These are phyloP conservation scores for Sphaerulina musiva DNA, from an alignment of 2,329 filamentous ascomycete genomes.

Conservation along the genomic window DNA sequence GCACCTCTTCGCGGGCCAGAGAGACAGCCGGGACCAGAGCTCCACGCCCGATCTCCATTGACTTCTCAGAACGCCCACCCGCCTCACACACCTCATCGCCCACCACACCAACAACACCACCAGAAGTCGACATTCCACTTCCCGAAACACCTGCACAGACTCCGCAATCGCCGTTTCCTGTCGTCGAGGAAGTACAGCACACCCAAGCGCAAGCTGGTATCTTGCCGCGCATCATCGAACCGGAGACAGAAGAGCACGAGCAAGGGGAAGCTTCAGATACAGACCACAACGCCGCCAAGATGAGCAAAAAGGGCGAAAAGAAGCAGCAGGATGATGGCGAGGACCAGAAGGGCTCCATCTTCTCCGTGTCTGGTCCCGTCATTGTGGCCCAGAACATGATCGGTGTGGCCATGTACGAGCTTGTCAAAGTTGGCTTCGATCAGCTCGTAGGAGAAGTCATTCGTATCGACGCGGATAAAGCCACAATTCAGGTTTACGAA, in stretches of 20 bases:
- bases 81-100: slow-evolving; percentile 12
- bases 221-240: slow-evolving; percentile 7
- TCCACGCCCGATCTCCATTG: slow-evolving; percentile 7
- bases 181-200: slow-evolving; percentile 5
- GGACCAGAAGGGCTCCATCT: slow-evolving; percentile 58
- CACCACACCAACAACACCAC: slow-evolving; percentile 13
- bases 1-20: slow-evolving; percentile 34
- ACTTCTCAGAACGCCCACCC: slow-evolving; percentile 11
- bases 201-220: slow-evolving; percentile 13
- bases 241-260: slow-evolving; percentile 16
- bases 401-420: slow-evolving; percentile 98
- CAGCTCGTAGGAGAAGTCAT: slow-evolving; percentile 95
- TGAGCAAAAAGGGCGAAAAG: slow-evolving; percentile 32
- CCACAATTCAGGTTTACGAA: slow-evolving; percentile 97
- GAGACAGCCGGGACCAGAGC: neutral
- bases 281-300: slow-evolving; percentile 26
- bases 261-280: slow-evolving; percentile 12
- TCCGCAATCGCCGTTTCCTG: slow-evolving; percentile 4
- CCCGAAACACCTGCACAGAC: slow-evolving; percentile 17
- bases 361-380: slow-evolving; percentile 76
- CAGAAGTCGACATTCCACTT: slow-evolving; percentile 18
- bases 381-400: slow-evolving; percentile 97
- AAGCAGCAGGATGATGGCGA: slow-evolving; percentile 44
- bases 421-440: slow-evolving; percentile 89
- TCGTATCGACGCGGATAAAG: slow-evolving; percentile 90